Evolutionary conservation across 2,329 filamentous ascomycete genomes (phyloP), one percentile per base, ranked within the genome.

Genomic region (Fusarium oxysporum): DNA sequence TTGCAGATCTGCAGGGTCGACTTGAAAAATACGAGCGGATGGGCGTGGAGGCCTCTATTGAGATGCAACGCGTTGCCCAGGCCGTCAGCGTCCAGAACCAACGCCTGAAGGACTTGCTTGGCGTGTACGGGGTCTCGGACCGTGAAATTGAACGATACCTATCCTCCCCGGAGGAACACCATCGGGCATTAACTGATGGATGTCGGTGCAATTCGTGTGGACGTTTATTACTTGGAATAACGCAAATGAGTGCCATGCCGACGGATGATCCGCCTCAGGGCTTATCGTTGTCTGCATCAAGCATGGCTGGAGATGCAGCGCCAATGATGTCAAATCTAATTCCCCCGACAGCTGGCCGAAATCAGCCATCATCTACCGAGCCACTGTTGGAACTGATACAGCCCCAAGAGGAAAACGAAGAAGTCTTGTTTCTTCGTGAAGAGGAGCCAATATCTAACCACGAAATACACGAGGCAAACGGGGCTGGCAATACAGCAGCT

Each of bases 11-110:
- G 19, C 38, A 40, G 38, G n/a, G 38, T 40, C 38, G 38, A n/a
- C 21, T 40, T 2, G 19, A 21, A 5, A 10, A n/a, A 19, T 40
- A 40, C 10, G 19, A n/a, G 38, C 19, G 38, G 19, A 21, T 40
- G 38, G 38, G 38, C 19, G 38, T n/a, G 21, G 38, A 19, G 19
- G 38, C 38, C 17, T 40, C 38, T 6, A 40, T 40, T 12, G 38
- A 40, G 38, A 21, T 40, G 19, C 38, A 40, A 21, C 38, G 38
- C 38, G 38, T 40, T 40, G 38, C 38, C 5, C 3, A 96, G 33
- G 14, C 33, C 33, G 33, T 35, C 33, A 35, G 16, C 16, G 33
- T 9, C 11, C 14, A 35, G 33, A 16, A 35, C 14, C 33, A 35
- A 17, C 33, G 33, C 14, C 33, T 35, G 1, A 35, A 16, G 33